Conservation (phyloP, 78 protist genomes). For the Emiliania huxleyi region DNA sequence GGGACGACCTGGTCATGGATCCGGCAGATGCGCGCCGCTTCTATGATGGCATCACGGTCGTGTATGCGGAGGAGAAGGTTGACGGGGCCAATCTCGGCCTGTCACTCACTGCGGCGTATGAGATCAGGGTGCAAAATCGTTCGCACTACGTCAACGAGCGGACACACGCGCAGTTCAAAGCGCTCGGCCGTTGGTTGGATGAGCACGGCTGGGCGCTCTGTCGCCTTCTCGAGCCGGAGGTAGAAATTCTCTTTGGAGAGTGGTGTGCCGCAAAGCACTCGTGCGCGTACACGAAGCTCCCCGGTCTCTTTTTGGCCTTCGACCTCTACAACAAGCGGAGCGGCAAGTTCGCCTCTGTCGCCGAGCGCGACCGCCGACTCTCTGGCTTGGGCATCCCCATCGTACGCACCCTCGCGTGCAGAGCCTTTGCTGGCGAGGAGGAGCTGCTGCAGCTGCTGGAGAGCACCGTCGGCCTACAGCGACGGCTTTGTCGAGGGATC, state of each 20-base stretch:
- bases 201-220: too few species aligned
- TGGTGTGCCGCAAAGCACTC: constrained; percentile 49
- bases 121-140: constrained; percentile 40
- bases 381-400: not conserved
- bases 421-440: not conserved
- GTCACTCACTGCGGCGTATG: not conserved
- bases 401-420: not conserved
- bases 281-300: constrained; percentile 35
- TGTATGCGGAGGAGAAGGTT: constrained; percentile 33
- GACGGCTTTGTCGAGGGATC: not conserved
- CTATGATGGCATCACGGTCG: not conserved
- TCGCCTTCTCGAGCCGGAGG: too few species aligned
- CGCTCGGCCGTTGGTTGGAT: constrained; percentile 8
- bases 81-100: constrained; percentile 57
- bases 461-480: not conserved
- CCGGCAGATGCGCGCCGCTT: not conserved
- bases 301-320: constrained; percentile 56
- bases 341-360: not conserved
- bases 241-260: constrained; percentile 56
- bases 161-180: constrained; percentile 14
- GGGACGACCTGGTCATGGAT: constrained; percentile 36
- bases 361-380: not conserved
- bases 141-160: constrained; percentile 16
- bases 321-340: constrained; percentile 43
- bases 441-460: not conserved